Conservation (phyloP, 257 asterid genomes). For the Jaltomata sinuosa region DNA sequence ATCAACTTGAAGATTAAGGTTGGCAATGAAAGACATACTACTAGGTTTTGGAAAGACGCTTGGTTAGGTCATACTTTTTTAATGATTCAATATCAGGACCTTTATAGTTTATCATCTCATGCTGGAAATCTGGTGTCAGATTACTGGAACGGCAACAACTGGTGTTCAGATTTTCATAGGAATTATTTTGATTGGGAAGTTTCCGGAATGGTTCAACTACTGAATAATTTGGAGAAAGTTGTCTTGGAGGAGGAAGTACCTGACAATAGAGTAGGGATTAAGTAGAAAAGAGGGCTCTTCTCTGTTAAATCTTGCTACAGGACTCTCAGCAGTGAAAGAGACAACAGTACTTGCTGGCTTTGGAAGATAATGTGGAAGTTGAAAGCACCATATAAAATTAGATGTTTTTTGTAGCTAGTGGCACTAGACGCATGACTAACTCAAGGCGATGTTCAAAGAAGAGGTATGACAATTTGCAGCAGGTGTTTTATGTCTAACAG, state of each 20-base stretch:
- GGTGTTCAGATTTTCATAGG: not conserved
- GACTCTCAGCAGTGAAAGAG: not conserved
- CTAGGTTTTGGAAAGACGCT: not conserved
- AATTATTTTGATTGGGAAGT: not conserved
- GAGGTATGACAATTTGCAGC: not conserved
- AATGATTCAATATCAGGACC: not conserved
- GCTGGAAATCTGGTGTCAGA: not conserved
- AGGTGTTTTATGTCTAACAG: not conserved
- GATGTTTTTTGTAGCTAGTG: not conserved
- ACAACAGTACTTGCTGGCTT: not conserved
- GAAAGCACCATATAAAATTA: not conserved
- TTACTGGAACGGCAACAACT: not conserved
- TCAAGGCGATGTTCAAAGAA: not conserved
- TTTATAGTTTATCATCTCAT: not conserved
- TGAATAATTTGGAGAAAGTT: not conserved
- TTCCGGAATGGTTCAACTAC: not conserved
- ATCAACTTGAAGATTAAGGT: not conserved
- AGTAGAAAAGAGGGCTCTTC: not conserved
- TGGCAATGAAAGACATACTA: not conserved
- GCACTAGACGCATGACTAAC: not conserved
- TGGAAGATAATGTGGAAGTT: not conserved
- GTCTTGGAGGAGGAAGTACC: not conserved
- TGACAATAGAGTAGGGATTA: not conserved
- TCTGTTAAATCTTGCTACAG: not conserved
- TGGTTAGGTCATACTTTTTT: not conserved